A percentile compares a stretch with the other conserved stretches of the same genome.
Conservation (phyloP, 2,329 filamentous ascomycete species). For the Zopfia rhizophila region DNA sequence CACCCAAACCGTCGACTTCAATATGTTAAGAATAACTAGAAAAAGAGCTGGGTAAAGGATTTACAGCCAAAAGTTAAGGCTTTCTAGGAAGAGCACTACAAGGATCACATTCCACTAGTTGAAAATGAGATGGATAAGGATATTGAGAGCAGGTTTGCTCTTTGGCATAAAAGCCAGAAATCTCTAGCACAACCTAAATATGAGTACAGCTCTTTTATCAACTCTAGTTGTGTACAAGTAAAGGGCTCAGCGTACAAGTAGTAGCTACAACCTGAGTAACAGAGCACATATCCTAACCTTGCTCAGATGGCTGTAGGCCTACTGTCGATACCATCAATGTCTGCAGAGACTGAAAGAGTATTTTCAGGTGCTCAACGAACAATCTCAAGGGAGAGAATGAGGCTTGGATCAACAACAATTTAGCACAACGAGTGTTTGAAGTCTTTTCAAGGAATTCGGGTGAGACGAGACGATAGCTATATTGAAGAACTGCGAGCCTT, state of each 20-base stretch:
- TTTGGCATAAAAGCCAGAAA: no score
- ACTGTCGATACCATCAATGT: no score
- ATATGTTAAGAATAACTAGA: neutral
- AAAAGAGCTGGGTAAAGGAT: no score
- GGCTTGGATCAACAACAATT: neutral
- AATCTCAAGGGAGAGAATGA: constrained; percentile 1
- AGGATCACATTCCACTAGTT: constrained; percentile 1
- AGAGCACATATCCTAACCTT: neutral
- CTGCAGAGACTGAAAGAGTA: neutral
- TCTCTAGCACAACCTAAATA: constrained; percentile 1
- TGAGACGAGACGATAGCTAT: no score
- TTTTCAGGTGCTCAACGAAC: no score
- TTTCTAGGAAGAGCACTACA: neutral
- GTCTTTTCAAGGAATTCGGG: neutral
- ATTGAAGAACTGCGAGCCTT: no score
- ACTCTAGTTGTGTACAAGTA: no score
- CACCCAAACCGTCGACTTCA: neutral
- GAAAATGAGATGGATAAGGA: neutral
- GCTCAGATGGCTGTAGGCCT: constrained; percentile 1
- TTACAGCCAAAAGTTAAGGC: neutral
- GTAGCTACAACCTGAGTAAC: no score
- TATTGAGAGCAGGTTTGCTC: no score
- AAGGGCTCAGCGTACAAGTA: neutral
- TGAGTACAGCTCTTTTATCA: constrained; percentile 1
- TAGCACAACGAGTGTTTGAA: no score